phyloP scores from a whole-genome alignment of 179 eudicot species.

The Spergularia azorica region DNA sequence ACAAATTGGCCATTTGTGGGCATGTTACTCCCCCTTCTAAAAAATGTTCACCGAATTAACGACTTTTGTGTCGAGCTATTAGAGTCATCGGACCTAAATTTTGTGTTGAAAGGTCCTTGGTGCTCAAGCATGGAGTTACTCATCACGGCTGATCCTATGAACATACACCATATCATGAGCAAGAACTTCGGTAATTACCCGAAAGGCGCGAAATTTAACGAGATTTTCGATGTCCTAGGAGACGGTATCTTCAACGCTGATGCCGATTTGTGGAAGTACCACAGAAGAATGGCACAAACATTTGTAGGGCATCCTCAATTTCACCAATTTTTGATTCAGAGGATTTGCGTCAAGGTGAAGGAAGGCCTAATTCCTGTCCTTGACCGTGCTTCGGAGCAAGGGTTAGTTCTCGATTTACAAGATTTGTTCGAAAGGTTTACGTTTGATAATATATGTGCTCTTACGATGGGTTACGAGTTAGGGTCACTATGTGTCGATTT shows the following conservation, averaged over 20 bases:
- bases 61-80: constrained; percentile 9
- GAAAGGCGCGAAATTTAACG: constrained; percentile 35
- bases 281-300: constrained; percentile 37
- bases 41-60: constrained; percentile 24
- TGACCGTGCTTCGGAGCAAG: constrained; percentile 32
- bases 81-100: constrained; percentile 21
- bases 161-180: constrained; percentile 44
- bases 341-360: constrained; percentile 31
- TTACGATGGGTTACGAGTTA: constrained; percentile 29
- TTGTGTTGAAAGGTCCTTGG: constrained; percentile 47
- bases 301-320: constrained; percentile 38
- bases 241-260: constrained; percentile 51
- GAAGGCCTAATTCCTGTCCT: constrained; percentile 47
- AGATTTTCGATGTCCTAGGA: constrained; percentile 52
- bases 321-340: constrained; percentile 28
- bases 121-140: constrained; percentile 37
- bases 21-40: constrained; percentile 31
- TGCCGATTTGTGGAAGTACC: constrained; percentile 41
- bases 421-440: constrained; percentile 56
- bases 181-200: constrained; percentile 30
- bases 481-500: constrained; percentile 28
- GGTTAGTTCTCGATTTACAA: constrained; percentile 45
- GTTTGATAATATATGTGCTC: constrained; percentile 43
- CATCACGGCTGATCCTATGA: constrained; percentile 38
- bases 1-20: constrained; percentile 41